phyloP scores from a whole-genome alignment of 305 asterid species.

The Rubia balearica region DNA sequence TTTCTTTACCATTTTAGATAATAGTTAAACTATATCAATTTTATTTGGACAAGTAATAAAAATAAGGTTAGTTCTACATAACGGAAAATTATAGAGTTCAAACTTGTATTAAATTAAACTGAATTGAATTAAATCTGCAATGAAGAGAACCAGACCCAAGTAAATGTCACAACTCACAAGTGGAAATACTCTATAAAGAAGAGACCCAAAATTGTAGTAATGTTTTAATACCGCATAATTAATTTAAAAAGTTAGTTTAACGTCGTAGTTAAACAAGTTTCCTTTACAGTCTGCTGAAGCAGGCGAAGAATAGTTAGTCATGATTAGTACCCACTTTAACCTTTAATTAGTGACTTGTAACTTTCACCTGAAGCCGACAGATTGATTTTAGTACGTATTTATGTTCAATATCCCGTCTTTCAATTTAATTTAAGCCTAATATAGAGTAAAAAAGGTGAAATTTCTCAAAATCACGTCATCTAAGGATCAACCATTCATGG shows the following conservation, averaged over 20 bases:
- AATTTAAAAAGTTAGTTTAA: neutral
- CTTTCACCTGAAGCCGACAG: constrained; percentile 9
- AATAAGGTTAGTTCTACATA: too few species aligned
- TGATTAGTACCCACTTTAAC: constrained; percentile 1
- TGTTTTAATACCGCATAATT: neutral
- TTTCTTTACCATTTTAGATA: too few species aligned
- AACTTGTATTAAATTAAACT: too few species aligned
- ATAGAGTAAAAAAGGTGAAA: too few species aligned
- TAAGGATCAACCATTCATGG: too few species aligned
- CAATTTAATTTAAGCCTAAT: too few species aligned
- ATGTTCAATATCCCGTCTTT: neutral
- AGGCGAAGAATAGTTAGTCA: neutral
- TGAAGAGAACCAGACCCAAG: too few species aligned
- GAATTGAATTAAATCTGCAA: too few species aligned
- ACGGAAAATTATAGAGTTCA: too few species aligned
- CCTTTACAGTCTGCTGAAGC: neutral
- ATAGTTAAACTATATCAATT: too few species aligned
- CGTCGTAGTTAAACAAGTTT: neutral
- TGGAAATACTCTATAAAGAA: neutral
- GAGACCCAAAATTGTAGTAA: neutral
- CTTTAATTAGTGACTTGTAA: neutral
- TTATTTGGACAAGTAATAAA: too few species aligned
- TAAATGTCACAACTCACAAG: neutral
- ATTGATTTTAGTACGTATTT: neutral
- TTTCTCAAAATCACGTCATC: too few species aligned